Evolutionary conservation across 129 eudicot genomes (phyloP), one percentile per base, ranked within the genome.

Genomic region (Tagetes erecta): DNA sequence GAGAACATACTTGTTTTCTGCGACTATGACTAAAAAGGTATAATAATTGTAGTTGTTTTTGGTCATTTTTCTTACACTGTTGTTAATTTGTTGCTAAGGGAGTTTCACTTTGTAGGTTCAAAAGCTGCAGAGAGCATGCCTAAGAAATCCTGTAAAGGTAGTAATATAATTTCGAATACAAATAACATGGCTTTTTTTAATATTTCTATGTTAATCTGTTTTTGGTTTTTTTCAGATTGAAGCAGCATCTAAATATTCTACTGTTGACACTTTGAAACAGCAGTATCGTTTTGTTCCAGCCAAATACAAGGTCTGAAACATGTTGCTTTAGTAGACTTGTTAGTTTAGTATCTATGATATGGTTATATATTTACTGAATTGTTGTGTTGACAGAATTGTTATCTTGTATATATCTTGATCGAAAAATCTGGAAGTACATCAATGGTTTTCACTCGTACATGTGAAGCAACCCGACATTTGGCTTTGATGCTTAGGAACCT

Each of bases 361-460:
- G 20, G 12, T 11, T 39, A 33, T 55, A 8, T 41, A 36, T 14
- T 69, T 10, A 46, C 59, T 8, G 46, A 12, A 9, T 27, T 36
- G 4, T 58, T 70, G 34, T 60, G 8, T 38, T 13, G 37, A 44
- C 95, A 92, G 97, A 95, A 90, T 66, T 92, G 98, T 77, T 89
- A 92, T 78, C 98, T 92, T 50, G 81, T 90, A n/a, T 90, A 86
- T 78, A 76, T 86, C 75, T 70, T 92, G 78, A 87, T 76, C 5
- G 98, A 89, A 80, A 86, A 82, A 85, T 74, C 94, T 41, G 85
- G 76, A 57, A 86, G 90, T 62, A 85, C 97, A 50, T 84, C 99
- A 62, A 94, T 94, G 97, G 99, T 94, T 72, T 94, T 94, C 82
- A 94, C 97, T 53, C 88, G 93, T 33, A 94, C 97, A 38, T 94